A percentile compares a stretch with the other conserved stretches of the same genome.
Evolutionary conservation across 2,329 filamentous ascomycete species (phyloP).

Genomic region (Beauveria australis): DNA sequence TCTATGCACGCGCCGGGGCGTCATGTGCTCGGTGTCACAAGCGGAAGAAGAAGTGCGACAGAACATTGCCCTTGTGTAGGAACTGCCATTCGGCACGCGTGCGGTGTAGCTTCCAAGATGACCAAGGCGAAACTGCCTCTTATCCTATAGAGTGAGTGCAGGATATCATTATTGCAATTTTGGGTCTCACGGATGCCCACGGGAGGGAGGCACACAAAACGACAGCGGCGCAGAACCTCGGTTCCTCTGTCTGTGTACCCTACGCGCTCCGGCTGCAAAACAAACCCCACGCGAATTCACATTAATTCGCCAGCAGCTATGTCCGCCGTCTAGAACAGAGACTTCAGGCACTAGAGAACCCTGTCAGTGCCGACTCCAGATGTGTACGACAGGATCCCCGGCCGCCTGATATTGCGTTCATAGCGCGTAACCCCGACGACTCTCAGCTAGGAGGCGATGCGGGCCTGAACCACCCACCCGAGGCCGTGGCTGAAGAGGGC

Average conservation of each 20-base stretch:
- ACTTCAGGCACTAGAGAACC: background rate
- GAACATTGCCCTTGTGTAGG: slow-evolving; percentile 28
- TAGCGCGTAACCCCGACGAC: no score
- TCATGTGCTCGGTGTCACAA: slow-evolving; percentile 33
- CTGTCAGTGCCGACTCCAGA: no score
- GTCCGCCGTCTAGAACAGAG: background rate
- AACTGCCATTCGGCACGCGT: slow-evolving; percentile 29
- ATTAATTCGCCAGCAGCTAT: background rate
- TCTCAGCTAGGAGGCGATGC: no score
- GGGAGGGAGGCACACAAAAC: no score
- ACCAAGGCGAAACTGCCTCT: slow-evolving; percentile 29
- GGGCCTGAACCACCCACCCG: no score
- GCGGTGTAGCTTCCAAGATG: slow-evolving; percentile 32
- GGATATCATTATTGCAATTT: background rate
- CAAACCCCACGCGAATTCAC: background rate
- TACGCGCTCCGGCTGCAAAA: no score
- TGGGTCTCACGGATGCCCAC: background rate
- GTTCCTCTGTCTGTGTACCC: no score
- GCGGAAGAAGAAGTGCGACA: slow-evolving; percentile 35
- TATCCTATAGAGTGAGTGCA: slow-evolving; percentile 31
- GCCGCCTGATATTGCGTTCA: no score
- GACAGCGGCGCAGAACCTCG: no score
- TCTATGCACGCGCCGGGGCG: slow-evolving; percentile 12
- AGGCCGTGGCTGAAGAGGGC: no score
- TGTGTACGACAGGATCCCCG: no score